Base-by-base conservation (phyloP, 2,329 filamentous ascomycete genomes). In the Escovopsis sp. region DNA sequence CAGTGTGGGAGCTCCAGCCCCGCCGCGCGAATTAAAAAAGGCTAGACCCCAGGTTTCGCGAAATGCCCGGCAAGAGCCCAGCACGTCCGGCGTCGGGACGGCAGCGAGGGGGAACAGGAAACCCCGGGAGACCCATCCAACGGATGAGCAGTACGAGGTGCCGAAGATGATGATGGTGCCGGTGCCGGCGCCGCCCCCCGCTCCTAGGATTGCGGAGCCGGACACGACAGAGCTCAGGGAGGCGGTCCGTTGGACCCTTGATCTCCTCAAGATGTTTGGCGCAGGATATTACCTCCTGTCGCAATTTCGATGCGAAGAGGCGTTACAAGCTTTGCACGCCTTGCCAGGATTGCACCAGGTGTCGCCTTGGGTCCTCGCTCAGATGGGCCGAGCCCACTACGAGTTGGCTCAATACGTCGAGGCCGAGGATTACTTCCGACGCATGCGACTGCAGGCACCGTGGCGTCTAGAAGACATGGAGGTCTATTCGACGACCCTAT, bases 401-500 rank as follows among this genome's bases (percentile, higher is more conserved):
- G 90, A 98, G 61, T 83, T 88, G 53, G 80, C 81, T 9, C 72
- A 79, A 44, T 94, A 96, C 52, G 63, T 66, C 2, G 84, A 94
- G 43, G 85, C 90, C 3, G 88, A 94, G 52, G 84, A 81, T 43
- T 81, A 78, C 48, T 98, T 94, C 55, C 69, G 76, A 39, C 76
- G 77, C 37, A 72, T 98, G 44, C 77, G 85, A 34, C 72, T 79
- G 23, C 67, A 90, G 45, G 78, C 83, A 11, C 88, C 88, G 1
- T 82, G 83, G 1, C 76, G 84, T 4, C 67, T 92, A 31, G 81
- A 93, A 51, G 87, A 94, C 50, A 94, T 96, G 87, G 90, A 98
- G 53, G 78, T 96, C 26, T 98, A 94, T 58, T 96, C 88, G 12
- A 98, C 90, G 1, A 79, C 93, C n/a, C 68, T 98, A n/a, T 98